Conservation (phyloP, 805 yeast species). For the Lipomyces sp. region DNA sequence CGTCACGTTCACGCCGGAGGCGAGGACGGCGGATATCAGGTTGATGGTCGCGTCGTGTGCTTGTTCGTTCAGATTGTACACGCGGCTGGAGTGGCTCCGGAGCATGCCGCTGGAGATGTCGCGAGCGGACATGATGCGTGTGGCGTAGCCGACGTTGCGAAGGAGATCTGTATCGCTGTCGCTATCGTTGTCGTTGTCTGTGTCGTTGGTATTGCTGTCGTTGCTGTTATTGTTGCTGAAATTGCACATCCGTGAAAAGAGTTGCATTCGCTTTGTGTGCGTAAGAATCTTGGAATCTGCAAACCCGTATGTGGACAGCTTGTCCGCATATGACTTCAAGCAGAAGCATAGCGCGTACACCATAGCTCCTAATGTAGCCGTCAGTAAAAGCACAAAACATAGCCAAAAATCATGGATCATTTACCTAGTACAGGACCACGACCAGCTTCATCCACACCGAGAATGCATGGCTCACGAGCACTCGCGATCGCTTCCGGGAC, state of each 20-base stretch:
- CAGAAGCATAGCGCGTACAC: conserved; percentile 90
- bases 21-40: conserved; percentile 63
- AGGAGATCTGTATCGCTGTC: conserved; percentile 41
- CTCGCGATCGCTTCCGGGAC: conserved; percentile 18
- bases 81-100: conserved; percentile 49
- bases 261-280: conserved; percentile 60
- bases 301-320: conserved; percentile 66
- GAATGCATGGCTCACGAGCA: conserved; percentile 37
- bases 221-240: conserved; percentile 16
- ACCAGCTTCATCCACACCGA: conserved; percentile 99
- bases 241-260: conserved; percentile 59
- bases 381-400: too few species aligned
- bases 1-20: conserved; percentile 57
- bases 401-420: neutral
- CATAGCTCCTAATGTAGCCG: conserved; percentile 63
- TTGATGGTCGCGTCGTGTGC: conserved; percentile 93
- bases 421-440: conserved; percentile 92
- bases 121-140: conserved; percentile 76
- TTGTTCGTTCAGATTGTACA: conserved; percentile 83
- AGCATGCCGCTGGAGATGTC: conserved; percentile 91
- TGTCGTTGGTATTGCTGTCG: neutral
- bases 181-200: too few species aligned
- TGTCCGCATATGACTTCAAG: conserved; percentile 47
- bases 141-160: conserved; percentile 78
- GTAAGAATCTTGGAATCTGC: conserved; percentile 90